phyloP scores from a whole-genome alignment of 208 protist species.

The Phytomonas francai region DNA sequence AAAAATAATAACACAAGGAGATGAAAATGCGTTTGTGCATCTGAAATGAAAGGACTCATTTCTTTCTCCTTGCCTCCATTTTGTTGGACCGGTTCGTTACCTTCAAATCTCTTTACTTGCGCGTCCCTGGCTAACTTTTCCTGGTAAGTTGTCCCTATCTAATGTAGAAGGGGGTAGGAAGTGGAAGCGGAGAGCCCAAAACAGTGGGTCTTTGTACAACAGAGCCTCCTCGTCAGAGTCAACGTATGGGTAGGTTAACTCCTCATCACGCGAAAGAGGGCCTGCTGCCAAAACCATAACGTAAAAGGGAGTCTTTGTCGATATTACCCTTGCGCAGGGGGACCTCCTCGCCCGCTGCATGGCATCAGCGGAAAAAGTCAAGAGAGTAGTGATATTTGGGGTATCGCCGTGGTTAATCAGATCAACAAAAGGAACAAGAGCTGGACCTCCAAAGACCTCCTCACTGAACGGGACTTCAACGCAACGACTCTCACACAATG shows the following conservation, averaged over 20 bases:
- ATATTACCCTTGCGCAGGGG: constrained; percentile 15
- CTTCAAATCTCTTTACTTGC: too few relatives aligned
- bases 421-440: constrained; percentile 69
- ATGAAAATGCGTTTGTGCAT: background rate
- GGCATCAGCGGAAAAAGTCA: constrained; percentile 27
- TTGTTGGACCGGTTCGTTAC: background rate
- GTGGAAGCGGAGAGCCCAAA: constrained; percentile 65
- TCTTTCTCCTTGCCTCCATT: background rate
- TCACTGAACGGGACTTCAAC: constrained; percentile 49
- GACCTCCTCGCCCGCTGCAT: constrained; percentile 8
- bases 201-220: constrained; percentile 33
- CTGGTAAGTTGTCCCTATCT: background rate
- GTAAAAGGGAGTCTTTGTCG: constrained; percentile 27
- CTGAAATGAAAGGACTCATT: constrained; percentile 4
- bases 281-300: constrained; percentile 34
- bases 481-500: constrained; percentile 59
- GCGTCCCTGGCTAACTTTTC: too few relatives aligned
- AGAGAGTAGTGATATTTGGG: constrained; percentile 20
- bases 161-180: constrained; percentile 23
- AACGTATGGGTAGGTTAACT: constrained; percentile 63
- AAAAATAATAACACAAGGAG: background rate
- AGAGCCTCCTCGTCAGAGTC: constrained; percentile 23
- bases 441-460: constrained; percentile 61
- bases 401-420: constrained; percentile 62
- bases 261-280: constrained; percentile 23